These are phyloP conservation scores for Lavandula angustifolia DNA, from an alignment of 257 asterid genomes.

Conservation along the genomic window DNA sequence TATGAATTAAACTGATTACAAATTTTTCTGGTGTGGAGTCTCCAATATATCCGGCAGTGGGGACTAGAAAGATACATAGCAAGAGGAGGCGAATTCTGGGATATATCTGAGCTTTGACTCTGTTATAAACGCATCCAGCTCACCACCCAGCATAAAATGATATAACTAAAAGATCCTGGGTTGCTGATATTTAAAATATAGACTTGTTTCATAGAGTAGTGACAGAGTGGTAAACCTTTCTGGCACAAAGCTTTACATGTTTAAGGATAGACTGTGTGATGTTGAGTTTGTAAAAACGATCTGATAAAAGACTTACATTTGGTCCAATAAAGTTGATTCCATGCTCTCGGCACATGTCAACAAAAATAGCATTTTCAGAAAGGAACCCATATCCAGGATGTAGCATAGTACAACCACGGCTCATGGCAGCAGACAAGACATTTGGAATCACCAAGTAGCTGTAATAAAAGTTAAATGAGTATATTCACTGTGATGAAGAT, in stretches of 20 bases:
- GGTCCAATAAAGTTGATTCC: slow-evolving; percentile 96
- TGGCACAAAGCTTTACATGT: slow-evolving; percentile 3
- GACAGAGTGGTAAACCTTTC: neutral
- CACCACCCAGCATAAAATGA: too few relatives aligned
- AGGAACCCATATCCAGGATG: slow-evolving; percentile 99
- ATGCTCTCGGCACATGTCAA: slow-evolving; percentile 91
- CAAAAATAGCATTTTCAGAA: slow-evolving; percentile 93
- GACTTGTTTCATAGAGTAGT: neutral
- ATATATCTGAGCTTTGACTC: neutral
- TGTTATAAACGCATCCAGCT: too few relatives aligned
- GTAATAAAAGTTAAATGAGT: slow-evolving; percentile 19
- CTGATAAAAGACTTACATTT: slow-evolving; percentile 49
- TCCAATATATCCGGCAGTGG: neutral
- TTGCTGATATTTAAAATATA: neutral
- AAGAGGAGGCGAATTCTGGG: neutral
- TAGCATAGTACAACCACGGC: slow-evolving; percentile 92
- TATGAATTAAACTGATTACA: neutral
- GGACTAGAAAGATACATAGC: neutral
- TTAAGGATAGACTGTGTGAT: neutral
- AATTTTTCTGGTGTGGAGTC: neutral
- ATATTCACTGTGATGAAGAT: neutral
- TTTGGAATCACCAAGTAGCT: slow-evolving; percentile 85
- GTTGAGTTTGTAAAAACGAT: neutral
- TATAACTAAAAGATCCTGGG: neutral
- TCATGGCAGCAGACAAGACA: slow-evolving; percentile 91